Conservation (phyloP, 2,329 filamentous ascomycete genomes). For the Metarhizium guizhouense region DNA sequence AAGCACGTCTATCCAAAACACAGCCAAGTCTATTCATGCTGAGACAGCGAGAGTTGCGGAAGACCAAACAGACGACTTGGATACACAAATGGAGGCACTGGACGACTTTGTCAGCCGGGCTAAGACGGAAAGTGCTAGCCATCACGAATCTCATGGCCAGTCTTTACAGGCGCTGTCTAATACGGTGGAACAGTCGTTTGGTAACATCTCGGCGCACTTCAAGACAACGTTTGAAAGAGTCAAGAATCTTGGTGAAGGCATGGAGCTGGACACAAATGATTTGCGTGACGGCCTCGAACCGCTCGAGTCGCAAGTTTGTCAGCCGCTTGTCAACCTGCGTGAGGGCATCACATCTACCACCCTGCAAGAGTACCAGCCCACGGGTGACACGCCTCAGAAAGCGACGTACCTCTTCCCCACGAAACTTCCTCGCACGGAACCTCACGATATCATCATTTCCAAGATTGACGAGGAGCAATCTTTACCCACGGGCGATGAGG, state of each 20-base stretch:
- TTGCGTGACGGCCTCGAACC: constrained; percentile 54
- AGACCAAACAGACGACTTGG: constrained; percentile 78
- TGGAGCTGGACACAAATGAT: constrained; percentile 49
- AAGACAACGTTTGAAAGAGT: constrained; percentile 59
- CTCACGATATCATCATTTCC: constrained; percentile 35
- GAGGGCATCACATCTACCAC: constrained; percentile 54
- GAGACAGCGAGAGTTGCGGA: constrained; percentile 87
- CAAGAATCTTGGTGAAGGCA: constrained; percentile 57
- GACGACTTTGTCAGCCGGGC: constrained; percentile 86
- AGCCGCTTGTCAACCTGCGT: constrained; percentile 63
- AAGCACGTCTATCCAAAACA: constrained; percentile 73
- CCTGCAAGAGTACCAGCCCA: constrained; percentile 74
- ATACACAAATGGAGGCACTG: constrained; percentile 78
- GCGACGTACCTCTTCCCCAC: constrained; percentile 72
- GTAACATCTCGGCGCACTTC: constrained; percentile 61
- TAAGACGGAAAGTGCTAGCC: constrained; percentile 67
- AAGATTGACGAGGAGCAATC: constrained; percentile 24
- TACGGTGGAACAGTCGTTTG: constrained; percentile 65
- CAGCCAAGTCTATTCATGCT: constrained; percentile 79
- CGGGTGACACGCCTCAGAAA: constrained; percentile 80
- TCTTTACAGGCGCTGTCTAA: constrained; percentile 57
- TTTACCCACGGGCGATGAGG: not conserved
- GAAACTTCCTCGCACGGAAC: constrained; percentile 62
- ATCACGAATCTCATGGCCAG: constrained; percentile 61
- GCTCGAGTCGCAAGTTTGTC: constrained; percentile 50